Evolutionary conservation across 768 basidiomycete genomes (phyloP).

Genomic region (Albatrellus ellisii): DNA sequence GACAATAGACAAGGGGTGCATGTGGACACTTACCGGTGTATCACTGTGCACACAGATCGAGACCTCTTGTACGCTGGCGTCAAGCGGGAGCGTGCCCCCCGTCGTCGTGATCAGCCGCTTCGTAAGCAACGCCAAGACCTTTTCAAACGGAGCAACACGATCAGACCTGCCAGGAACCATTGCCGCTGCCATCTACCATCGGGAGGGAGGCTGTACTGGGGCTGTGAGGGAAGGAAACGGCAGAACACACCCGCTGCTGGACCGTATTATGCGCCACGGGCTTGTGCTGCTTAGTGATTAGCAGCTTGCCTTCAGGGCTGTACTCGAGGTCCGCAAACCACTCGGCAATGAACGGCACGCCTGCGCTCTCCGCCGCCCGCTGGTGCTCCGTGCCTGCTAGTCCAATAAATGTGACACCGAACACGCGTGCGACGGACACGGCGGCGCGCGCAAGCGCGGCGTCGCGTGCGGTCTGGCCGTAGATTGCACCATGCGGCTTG

Average conservation of each 20-base stretch:
- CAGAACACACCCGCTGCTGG: slow-evolving; percentile 29
- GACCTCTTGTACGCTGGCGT: slow-evolving; percentile 31
- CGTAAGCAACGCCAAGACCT: slow-evolving; percentile 21
- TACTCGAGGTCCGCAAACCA: slow-evolving; percentile 63
- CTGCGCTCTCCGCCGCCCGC: slow-evolving; percentile 35
- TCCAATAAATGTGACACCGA: slow-evolving; percentile 46
- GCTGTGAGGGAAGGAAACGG: slow-evolving; percentile 30
- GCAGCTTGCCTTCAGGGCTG: slow-evolving; percentile 36
- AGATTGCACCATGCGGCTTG: slow-evolving; percentile 50
- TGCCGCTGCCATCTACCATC: no score
- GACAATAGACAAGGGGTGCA: no score
- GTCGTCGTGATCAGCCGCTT: slow-evolving; percentile 32
- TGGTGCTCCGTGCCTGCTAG: slow-evolving; percentile 55
- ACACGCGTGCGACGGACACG: slow-evolving; percentile 40
- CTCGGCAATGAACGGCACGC: slow-evolving; percentile 48
- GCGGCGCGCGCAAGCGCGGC: slow-evolving; percentile 41
- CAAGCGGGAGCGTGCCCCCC: slow-evolving; percentile 29
- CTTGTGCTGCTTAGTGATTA: slow-evolving; percentile 39
- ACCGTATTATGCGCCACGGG: slow-evolving; percentile 29
- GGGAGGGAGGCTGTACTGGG: no score
- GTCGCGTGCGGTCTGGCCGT: slow-evolving; percentile 44
- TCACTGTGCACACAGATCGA: slow-evolving; percentile 58
- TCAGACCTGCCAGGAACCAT: no score
- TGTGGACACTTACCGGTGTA: slow-evolving; percentile 40
- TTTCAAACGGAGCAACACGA: slow-evolving; percentile 5